A percentile compares a stretch with the other conserved stretches of the same genome.
phyloP scores from a whole-genome alignment of 768 basidiomycete species.

The Cubamyces lactineus region DNA sequence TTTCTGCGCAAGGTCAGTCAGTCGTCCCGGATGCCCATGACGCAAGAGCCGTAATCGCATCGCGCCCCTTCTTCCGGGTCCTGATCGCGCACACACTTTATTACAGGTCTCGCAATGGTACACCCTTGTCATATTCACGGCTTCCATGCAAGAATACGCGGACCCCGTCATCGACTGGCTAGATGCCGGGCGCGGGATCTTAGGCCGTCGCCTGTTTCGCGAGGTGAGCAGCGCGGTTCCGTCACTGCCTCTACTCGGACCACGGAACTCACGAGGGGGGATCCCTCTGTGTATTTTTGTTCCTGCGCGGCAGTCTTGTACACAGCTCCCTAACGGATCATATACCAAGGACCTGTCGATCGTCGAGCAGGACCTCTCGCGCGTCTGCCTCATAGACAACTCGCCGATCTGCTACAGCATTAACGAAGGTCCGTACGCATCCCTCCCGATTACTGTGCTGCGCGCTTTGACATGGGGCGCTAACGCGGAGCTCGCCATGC shows the following conservation, averaged over 20 bases:
- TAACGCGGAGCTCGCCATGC: neutral
- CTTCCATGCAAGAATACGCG: constrained; percentile 99
- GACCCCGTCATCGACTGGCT: constrained; percentile 99
- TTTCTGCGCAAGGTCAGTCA: constrained; percentile 80
- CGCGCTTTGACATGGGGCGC: neutral
- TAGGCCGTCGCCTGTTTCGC: constrained; percentile 87
- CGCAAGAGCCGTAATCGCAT: neutral
- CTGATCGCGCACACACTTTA: neutral
- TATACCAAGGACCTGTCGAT: constrained; percentile 93
- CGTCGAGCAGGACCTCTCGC: constrained; percentile 87
- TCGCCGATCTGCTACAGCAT: constrained; percentile 90
- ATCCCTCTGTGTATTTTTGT: neutral
- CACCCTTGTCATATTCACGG: constrained; percentile 97
- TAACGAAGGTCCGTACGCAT: constrained; percentile 74
- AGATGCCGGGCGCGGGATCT: constrained; percentile 90
- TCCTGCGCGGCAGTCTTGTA: constrained; percentile 71
- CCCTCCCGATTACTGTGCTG: neutral
- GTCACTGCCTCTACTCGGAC: neutral
- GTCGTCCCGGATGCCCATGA: neutral
- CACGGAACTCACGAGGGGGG: no score
- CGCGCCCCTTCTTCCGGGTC: neutral
- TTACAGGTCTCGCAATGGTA: constrained; percentile 97
- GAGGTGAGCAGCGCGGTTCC: constrained; percentile 59
- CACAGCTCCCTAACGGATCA: constrained; percentile 87
- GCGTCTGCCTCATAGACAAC: constrained; percentile 95